Base-by-base conservation (phyloP, 1,284 basidiomycete species). In the Kwoniella shivajii region DNA sequence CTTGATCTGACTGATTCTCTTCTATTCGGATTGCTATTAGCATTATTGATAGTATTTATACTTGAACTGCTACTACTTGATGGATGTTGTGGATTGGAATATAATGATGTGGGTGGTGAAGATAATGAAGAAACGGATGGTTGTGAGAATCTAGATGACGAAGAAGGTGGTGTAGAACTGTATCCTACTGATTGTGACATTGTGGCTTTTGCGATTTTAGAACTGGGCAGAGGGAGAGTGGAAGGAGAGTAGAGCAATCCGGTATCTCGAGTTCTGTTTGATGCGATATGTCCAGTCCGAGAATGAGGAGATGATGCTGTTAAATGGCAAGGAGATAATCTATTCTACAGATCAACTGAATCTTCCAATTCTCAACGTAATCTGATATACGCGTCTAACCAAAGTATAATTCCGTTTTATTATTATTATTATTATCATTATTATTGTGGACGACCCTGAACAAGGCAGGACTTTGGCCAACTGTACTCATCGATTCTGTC, bases 131-230 rank as follows among this genome's bases (percentile, higher is more conserved):
- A 56, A 6, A 59, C 31, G 18, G 60, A 53, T 11, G 56, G 46
- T 20, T 52, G 43, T 16, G 63, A 62, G 59, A 57, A 62, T 24
- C 62, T 49, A 9, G 59, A 48, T 16, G 57, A 47, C 20, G 53
- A 30, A 9, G 59, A 42, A 18, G 61, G 37, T 24, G 61, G 29
- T 26, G 65, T 53, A 2, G 63, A 51, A 9, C 31, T 54, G 29
- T 55, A 60, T 18, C 54, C 51, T 6, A 49, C 16, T 26, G 50
- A 44, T 45, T 52, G 57, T 18, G 57, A 37, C 59, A 57, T 60
- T 47, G 38, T 26, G 38, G 24, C 34, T 26, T 29, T 18, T n/a
- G n/a, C 22, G n/a, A n/a, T n/a, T n/a, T n/a, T n/a, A n/a, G n/a
- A n/a, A 1, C 22, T 16, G 3, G 31, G 22, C 13, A 27, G 38